Evolutionary conservation across 345 rosid genomes (phyloP), one percentile per base, ranked within the genome.

Genomic region (Eucalyptus camaldulensis): DNA sequence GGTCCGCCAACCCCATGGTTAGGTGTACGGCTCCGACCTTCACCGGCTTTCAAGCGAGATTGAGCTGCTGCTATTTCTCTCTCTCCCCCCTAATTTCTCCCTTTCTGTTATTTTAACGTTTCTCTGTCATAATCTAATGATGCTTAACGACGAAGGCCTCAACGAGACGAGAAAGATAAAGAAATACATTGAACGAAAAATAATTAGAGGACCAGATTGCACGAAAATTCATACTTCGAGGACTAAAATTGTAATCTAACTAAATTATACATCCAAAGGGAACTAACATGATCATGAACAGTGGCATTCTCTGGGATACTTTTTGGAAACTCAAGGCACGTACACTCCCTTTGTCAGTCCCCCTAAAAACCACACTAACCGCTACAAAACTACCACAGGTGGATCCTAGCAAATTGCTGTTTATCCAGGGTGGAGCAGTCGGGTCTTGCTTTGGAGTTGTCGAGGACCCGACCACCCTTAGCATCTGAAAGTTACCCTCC

Each of bases 401-500:
- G 37, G 76, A n/a, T 14, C 10, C 10, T n/a, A n/a, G 37, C 37
- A 14, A 15, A n/a, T 65, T 65, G 37, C 76, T n/a, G 16, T 65
- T 8, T n/a, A n/a, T n/a, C 37, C 7, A 16, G 15, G 31, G 16
- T 4, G 31, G n/a, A 60, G n/a, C 69, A 13, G 76, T 15, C 37
- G 1, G 40, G 19, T 8, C 37, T 8, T 65, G 37, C 40, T 65
- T n/a, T 1, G 37, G 76, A 65, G 76, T 13, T 6, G 10, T 65
- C 37, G 21, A n/a, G 76, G 37, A n/a, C 76, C 33, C 11, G 5
- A n/a, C 40, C 76, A 13, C 76, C 76, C 37, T n/a, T n/a, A 65
- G 33, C 76, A 16, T 13, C 76, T 14, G 3, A 65, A n/a, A 21
- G 37, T 65, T n/a, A 1, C 8, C 91, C 99, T 94, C 89, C 89